Base-by-base conservation (phyloP, 306 rosid genomes). In the Hippophae gyantsensis region DNA sequence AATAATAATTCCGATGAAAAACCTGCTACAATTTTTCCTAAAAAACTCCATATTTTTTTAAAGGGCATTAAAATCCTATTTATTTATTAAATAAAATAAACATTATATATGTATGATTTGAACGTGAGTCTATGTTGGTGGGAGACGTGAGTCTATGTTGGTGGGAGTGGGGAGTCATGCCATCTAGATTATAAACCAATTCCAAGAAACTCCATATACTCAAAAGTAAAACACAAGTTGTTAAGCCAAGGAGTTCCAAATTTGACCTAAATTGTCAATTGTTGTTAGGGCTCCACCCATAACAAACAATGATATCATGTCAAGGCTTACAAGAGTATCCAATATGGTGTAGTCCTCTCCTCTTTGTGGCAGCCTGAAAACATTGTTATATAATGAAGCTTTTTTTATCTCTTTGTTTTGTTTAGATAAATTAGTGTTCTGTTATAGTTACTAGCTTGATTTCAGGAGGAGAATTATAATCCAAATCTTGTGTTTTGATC, bases 171-270 rank as follows among this genome's bases (percentile, higher is more conserved):
- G 1, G 1, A 18, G 1, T 18, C 23, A 18, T 18, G 0, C 1
- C 23, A 61, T 18, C 73, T 51, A 18, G 66, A 47, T 2, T 6
- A 8, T 7, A 61, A 61, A 46, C 61, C 23, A 18, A 18, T 45
- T 7, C 61, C 73, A 10, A 69, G 58, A 26, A 69, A 48, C 48
- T 54, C 67, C 67, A 69, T 11, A 61, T 54, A 57, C 56, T 61
- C 7, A 61, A 23, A 13, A 69, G 61, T 8, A 50, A 46, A 7
- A 47, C 27, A 43, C 61, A 54, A 13, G 61, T 61, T 3, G 18
- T n/a, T 14, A 54, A 48, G 44, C 55, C 53, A 10, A 13, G 26
- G 66, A 60, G 43, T 51, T 53, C 0, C 66, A 60, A 3, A 68
- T 38, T 13, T 68, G 66, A 6, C 66, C 65, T 49, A 68, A 45